Conservation (phyloP, 2,329 filamentous ascomycete species). For the Cladosporium sp. region DNA sequence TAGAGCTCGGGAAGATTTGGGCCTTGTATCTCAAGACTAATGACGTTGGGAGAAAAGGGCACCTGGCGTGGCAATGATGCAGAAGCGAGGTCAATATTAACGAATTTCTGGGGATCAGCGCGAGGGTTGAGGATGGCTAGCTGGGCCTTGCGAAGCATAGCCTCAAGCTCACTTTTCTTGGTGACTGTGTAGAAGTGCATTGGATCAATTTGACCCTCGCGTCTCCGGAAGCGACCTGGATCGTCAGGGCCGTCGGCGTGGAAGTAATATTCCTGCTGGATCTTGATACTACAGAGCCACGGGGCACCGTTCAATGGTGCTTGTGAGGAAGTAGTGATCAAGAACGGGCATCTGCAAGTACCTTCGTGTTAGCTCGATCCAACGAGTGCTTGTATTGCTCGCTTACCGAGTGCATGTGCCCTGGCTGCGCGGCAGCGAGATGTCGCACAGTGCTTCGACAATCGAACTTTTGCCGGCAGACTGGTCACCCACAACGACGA, state of each 20-base stretch:
- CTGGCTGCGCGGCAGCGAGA: slow-evolving; percentile 68
- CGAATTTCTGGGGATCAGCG: slow-evolving; percentile 46
- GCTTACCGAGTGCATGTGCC: slow-evolving; percentile 66
- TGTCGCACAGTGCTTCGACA: slow-evolving; percentile 57
- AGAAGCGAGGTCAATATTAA: slow-evolving; percentile 20
- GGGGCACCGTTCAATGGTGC: slow-evolving; percentile 44
- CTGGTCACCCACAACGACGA: slow-evolving; percentile 83
- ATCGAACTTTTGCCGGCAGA: slow-evolving; percentile 76
- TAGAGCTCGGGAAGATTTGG: slow-evolving; percentile 71
- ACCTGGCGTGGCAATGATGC: slow-evolving; percentile 43
- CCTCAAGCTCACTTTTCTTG: slow-evolving; percentile 63
- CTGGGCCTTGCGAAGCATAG: slow-evolving; percentile 72
- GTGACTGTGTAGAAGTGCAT: slow-evolving; percentile 64
- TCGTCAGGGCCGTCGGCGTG: not conserved
- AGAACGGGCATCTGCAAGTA: slow-evolving; percentile 63
- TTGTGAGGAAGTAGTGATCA: slow-evolving; percentile 66
- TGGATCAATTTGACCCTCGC: slow-evolving; percentile 31
- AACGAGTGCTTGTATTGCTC: not conserved
- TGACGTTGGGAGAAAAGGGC: slow-evolving; percentile 79
- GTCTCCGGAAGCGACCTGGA: not conserved
- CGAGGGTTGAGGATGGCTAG: slow-evolving; percentile 72
- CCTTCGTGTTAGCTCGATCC: not conserved
- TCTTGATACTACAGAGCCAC: slow-evolving; percentile 68
- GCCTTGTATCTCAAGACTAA: slow-evolving; percentile 72
- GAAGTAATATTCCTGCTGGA: slow-evolving; percentile 62